Conservation (phyloP, 306 rosid genomes). For the Comarum palustre region DNA sequence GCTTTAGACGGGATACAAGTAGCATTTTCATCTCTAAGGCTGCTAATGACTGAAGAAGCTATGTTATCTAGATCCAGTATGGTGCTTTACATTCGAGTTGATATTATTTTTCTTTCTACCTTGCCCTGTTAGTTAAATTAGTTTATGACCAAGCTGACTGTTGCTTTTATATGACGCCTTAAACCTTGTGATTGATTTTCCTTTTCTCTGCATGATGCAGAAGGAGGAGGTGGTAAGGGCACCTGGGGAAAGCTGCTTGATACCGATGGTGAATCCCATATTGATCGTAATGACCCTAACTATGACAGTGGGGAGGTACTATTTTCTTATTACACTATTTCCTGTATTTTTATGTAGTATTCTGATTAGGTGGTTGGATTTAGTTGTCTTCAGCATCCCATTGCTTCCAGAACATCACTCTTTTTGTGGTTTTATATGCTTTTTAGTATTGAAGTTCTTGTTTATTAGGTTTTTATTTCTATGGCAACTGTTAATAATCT, state of each 20-base stretch:
- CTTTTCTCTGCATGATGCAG: constrained; percentile 23
- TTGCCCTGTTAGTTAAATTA: background rate
- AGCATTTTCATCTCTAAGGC: background rate
- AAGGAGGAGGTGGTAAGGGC: constrained; percentile 67
- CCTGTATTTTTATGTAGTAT: background rate
- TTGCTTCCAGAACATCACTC: background rate
- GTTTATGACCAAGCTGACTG: background rate
- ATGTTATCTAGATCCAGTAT: background rate
- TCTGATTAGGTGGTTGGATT: background rate
- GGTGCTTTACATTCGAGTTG: background rate
- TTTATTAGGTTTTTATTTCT: background rate
- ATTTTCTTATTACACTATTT: background rate
- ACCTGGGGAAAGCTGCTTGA: constrained; percentile 64
- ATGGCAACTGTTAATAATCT: background rate
- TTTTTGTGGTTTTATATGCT: background rate
- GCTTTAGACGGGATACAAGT: background rate
- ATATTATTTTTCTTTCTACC: background rate
- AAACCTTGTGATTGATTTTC: background rate
- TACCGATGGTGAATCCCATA: constrained; percentile 44
- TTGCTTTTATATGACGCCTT: background rate
- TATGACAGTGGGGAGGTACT: constrained; percentile 67
- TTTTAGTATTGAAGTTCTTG: background rate
- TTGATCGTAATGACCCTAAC: constrained; percentile 62
- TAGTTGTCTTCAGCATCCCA: background rate
- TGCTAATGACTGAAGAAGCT: background rate